A percentile compares a stretch with the other conserved stretches of the same genome.
Conservation (phyloP, 2,329 filamentous ascomycete genomes). For the Arthroderma uncinatum region DNA sequence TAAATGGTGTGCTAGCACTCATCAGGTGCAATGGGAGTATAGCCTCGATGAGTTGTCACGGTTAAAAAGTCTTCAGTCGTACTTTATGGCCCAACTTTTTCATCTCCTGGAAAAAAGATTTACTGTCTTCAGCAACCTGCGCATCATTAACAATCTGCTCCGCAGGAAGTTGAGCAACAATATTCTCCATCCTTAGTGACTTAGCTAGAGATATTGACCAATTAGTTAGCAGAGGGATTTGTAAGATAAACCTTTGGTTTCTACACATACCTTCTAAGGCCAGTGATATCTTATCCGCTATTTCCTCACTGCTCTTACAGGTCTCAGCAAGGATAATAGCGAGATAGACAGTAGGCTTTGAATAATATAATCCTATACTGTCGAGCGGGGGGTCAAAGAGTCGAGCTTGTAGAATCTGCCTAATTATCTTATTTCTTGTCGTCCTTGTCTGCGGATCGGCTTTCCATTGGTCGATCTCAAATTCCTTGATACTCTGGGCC, state of each 20-base stretch:
- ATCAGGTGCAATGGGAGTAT: too few relatives aligned
- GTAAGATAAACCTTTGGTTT: background rate
- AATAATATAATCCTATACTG: background rate
- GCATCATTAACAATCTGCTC: background rate
- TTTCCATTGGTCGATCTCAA: background rate
- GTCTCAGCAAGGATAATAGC: slow-evolving; percentile 4
- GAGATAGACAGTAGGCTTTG: slow-evolving; percentile 7
- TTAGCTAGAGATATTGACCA: background rate
- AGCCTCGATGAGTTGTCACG: background rate
- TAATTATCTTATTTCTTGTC: background rate
- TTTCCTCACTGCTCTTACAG: background rate
- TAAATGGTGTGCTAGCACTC: too few relatives aligned
- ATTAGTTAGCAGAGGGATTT: too few relatives aligned
- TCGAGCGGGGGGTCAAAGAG: background rate
- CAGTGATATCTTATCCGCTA: background rate
- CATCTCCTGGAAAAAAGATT: background rate
- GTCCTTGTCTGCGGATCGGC: background rate
- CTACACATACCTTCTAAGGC: background rate
- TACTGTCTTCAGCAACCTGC: background rate
- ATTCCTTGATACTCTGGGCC: background rate
- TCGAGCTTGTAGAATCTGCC: background rate
- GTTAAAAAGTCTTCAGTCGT: background rate
- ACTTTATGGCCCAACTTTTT: background rate
- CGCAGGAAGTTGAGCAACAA: background rate
- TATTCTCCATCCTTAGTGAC: background rate